Percentiles rank a stretch among this genome's conserved stretches.
These are phyloP conservation scores for Fomes fomentarius DNA, from an alignment of 1,284 basidiomycete genomes.

Conservation along the genomic window DNA sequence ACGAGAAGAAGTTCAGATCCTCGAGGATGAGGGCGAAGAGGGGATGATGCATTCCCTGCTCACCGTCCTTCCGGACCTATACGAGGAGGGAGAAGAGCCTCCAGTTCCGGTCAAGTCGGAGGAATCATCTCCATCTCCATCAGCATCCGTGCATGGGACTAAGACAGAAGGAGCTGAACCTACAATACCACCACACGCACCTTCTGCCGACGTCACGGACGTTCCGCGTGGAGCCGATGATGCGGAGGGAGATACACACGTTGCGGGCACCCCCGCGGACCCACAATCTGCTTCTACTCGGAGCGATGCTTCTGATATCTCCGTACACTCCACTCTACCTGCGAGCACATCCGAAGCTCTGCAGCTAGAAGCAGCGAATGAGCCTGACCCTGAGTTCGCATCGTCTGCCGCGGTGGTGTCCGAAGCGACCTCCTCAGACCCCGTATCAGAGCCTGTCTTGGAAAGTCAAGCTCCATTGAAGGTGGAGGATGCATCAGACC, in stretches of 20 bases:
- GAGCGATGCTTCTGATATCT: not conserved
- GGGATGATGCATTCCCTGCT: slow-evolving; percentile 88
- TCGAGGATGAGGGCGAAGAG: slow-evolving; percentile 70
- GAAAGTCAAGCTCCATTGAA: too few species aligned
- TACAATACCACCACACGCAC: not conserved
- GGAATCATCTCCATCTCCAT: not conserved
- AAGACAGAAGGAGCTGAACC: slow-evolving; percentile 9
- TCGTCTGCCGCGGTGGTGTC: too few species aligned
- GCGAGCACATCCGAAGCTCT: not conserved
- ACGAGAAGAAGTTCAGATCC: slow-evolving; percentile 57
- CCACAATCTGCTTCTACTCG: not conserved
- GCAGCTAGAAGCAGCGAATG: too few species aligned
- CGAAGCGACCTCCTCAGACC: too few species aligned
- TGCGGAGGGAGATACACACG: too few species aligned
- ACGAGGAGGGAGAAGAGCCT: slow-evolving; percentile 40
- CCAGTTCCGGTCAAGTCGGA: not conserved
- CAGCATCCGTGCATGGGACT: not conserved
- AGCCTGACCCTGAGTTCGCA: too few species aligned
- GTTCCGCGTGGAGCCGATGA: not conserved
- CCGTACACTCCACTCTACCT: too few species aligned
- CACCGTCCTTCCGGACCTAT: slow-evolving; percentile 69
- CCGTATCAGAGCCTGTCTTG: not conserved
- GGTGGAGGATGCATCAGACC: too few species aligned
- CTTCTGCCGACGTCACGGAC: not conserved
- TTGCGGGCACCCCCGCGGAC: not conserved